phyloP scores from a whole-genome alignment of 2,329 filamentous ascomycete genomes.

The Exserohilum turcica region DNA sequence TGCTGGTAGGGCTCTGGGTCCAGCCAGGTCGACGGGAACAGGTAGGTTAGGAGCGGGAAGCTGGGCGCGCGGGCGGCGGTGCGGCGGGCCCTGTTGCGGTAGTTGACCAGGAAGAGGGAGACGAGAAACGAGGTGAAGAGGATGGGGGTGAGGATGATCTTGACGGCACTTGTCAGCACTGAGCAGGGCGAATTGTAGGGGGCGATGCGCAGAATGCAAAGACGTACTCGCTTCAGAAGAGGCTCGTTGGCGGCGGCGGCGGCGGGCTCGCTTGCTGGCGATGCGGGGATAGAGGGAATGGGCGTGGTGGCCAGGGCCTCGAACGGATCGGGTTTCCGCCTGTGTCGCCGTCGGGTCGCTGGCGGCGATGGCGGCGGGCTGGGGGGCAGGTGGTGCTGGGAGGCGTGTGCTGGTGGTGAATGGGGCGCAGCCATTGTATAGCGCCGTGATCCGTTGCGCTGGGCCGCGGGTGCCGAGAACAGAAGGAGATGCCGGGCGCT shows the following conservation, averaged over 20 bases:
- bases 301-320: constrained; percentile 35
- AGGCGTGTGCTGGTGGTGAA: constrained; percentile 2
- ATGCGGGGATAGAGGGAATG: constrained; percentile 27
- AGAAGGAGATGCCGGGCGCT: neutral
- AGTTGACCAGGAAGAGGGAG: constrained; percentile 68
- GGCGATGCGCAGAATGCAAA: neutral
- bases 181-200: too few relatives aligned
- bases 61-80: constrained; percentile 37
- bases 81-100: constrained; percentile 59
- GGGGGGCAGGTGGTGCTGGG: constrained; percentile 25
- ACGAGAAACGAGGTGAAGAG: constrained; percentile 68
- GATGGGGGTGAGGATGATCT: constrained; percentile 65
- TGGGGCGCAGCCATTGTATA: constrained; percentile 18
- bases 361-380: constrained; percentile 40
- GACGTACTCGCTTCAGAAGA: constrained; percentile 32
- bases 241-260: constrained; percentile 28
- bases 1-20: constrained; percentile 54
- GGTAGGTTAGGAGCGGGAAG: constrained; percentile 27
- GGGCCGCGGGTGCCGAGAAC: neutral
- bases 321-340: constrained; percentile 39
- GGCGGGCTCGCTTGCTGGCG: constrained; percentile 22
- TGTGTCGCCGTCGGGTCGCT: constrained; percentile 23
- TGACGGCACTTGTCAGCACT: neutral
- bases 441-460: neutral
- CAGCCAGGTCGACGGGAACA: constrained; percentile 34